A percentile compares a stretch with the other conserved stretches of the same genome.
Evolutionary conservation across 176 grass and related monocot species (phyloP).

Genomic region (Triticum turgidum): DNA sequence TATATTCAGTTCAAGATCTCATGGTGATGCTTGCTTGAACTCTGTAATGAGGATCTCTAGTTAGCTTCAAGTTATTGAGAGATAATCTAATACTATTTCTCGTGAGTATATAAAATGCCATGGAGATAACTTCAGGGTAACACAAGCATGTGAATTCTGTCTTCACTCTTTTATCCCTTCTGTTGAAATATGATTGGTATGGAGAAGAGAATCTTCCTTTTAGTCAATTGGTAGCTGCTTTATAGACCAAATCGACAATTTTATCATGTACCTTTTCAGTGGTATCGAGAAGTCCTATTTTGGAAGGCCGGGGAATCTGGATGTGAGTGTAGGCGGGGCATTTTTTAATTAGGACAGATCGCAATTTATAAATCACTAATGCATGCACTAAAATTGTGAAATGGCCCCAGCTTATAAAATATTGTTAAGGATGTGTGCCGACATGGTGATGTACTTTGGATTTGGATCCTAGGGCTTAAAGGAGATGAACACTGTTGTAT

Average conservation of each 20-base stretch:
- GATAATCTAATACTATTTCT: neutral
- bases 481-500: neutral
- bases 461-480: neutral
- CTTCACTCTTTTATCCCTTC: slow-evolving; percentile 12
- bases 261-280: neutral
- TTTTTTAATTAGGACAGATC: neutral
- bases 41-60: neutral
- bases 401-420: neutral
- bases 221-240: neutral
- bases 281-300: neutral
- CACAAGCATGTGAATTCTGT: slow-evolving; percentile 14
- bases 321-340: neutral
- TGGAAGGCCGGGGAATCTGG: neutral
- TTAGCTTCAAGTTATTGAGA: neutral
- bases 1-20: slow-evolving; percentile 5
- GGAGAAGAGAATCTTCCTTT: slow-evolving; percentile 12
- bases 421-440: neutral
- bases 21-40: slow-evolving; percentile 3
- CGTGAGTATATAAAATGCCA: neutral
- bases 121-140: neutral
- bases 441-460: neutral
- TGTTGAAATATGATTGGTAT: neutral
- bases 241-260: neutral
- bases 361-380: neutral
- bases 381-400: neutral